Evolutionary conservation across 106 monocot species (phyloP).

Genomic region (Dioscorea dumetorum): DNA sequence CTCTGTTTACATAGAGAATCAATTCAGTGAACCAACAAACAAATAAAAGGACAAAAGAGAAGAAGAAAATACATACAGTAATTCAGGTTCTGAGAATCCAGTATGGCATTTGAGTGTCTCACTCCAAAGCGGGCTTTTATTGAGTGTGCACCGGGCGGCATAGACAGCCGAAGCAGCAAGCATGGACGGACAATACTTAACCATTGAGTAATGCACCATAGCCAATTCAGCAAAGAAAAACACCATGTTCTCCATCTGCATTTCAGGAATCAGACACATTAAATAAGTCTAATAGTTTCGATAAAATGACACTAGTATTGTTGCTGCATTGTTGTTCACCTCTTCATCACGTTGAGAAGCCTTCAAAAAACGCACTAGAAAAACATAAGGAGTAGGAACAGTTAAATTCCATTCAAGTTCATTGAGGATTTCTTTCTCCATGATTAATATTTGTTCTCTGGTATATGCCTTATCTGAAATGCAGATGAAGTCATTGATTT

Average conservation of each 20-base stretch:
- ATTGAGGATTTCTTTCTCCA: slow-evolving; percentile 47
- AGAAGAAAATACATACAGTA: slow-evolving; percentile 28
- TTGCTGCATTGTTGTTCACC: slow-evolving; percentile 1
- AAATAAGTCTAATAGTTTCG: background rate
- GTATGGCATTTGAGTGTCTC: slow-evolving; percentile 48
- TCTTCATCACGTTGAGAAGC: slow-evolving; percentile 27
- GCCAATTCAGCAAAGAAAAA: slow-evolving; percentile 8
- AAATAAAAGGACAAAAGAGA: background rate
- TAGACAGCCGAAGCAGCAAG: slow-evolving; percentile 65
- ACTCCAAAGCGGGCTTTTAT: slow-evolving; percentile 52
- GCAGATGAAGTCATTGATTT: slow-evolving; percentile 73
- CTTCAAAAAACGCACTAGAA: slow-evolving; percentile 36
- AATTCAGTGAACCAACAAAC: background rate
- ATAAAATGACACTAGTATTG: background rate
- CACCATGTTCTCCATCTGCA: slow-evolving; percentile 14
- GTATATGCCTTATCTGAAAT: slow-evolving; percentile 39
- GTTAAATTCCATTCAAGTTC: slow-evolving; percentile 46
- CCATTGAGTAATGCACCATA: slow-evolving; percentile 6
- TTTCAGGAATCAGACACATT: background rate
- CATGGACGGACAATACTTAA: slow-evolving; percentile 41
- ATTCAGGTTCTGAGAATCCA: slow-evolving; percentile 36
- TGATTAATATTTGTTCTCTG: slow-evolving; percentile 38
- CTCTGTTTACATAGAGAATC: background rate
- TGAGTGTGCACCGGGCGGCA: slow-evolving; percentile 44
- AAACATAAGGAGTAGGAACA: slow-evolving; percentile 38